Evolutionary conservation across 495 filamentous ascomycete genomes (phyloP).

Genomic region (Hypomontagnella monticulosa): DNA sequence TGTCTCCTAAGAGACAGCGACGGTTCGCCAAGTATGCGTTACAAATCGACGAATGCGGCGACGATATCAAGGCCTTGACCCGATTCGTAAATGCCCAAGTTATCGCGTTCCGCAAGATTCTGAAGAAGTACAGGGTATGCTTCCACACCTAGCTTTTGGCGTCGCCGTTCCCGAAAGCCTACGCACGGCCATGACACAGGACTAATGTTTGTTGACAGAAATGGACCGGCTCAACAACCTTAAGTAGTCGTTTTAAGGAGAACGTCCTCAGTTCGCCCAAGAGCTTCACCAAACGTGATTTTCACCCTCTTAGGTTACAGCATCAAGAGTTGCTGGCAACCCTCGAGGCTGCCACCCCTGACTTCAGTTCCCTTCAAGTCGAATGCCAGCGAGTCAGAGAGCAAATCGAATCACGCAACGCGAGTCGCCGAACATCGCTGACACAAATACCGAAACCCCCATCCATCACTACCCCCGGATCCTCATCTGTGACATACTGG

Average conservation of each 20-base stretch:
- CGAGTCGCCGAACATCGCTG: constrained; percentile 26
- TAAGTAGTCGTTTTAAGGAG: constrained; percentile 67
- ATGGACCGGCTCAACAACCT: constrained; percentile 71
- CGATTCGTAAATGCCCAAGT: constrained; percentile 72
- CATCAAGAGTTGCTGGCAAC: constrained; percentile 64
- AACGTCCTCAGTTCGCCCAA: constrained; percentile 65
- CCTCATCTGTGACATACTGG: constrained; percentile 60
- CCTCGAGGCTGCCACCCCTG: constrained; percentile 56
- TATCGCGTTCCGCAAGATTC: constrained; percentile 73
- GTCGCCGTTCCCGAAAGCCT: constrained; percentile 23
- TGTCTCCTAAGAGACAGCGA: constrained; percentile 52
- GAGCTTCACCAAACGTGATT: constrained; percentile 69
- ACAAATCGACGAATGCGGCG: constrained; percentile 60
- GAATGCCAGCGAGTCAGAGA: constrained; percentile 26
- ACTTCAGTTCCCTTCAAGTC: constrained; percentile 25
- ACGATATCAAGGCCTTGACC: constrained; percentile 68
- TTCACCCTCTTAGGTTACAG: constrained; percentile 62
- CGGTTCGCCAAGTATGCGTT: constrained; percentile 61
- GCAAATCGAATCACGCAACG: constrained; percentile 8
- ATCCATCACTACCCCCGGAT: constrained; percentile 19
- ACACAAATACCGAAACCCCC: constrained; percentile 18
- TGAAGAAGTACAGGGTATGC: constrained; percentile 74
- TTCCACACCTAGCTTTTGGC: constrained; percentile 16
- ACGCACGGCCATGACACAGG: constrained; percentile 11
- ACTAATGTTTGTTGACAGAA: constrained; percentile 53